Evolutionary conservation across 805 yeast species (phyloP).

Genomic region (Pichia ethanolica): DNA sequence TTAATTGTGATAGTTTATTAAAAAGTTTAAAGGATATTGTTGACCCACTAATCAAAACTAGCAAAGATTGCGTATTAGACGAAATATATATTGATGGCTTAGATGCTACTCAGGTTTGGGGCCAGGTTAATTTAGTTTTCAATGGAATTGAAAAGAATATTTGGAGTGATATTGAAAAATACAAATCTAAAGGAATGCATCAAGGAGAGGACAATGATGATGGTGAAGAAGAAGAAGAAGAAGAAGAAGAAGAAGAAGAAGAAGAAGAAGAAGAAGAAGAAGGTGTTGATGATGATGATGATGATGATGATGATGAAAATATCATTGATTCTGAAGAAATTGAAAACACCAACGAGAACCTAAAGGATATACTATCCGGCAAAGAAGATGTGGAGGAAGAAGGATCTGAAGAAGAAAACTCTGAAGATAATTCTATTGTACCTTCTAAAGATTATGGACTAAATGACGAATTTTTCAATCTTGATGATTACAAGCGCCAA

Average conservation of each 20-base stretch:
- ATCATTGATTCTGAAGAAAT: no score
- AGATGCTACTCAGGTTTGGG: slow-evolving; percentile 89
- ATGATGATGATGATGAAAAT: slow-evolving; percentile 11
- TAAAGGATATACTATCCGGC: no score
- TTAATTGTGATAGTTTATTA: slow-evolving; percentile 8
- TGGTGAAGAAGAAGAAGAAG: slow-evolving; percentile 23
- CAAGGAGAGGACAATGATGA: slow-evolving; percentile 25
- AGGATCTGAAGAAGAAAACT: slow-evolving; percentile 21
- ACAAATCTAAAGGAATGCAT: slow-evolving; percentile 31
- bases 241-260: slow-evolving; percentile 22
- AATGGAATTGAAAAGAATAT: slow-evolving; percentile 68
- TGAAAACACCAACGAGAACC: no score
- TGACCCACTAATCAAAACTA: slow-evolving; percentile 21
- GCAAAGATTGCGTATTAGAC: slow-evolving; percentile 59
- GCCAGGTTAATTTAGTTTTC: slow-evolving; percentile 78
- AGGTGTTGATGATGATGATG: slow-evolving; percentile 41
- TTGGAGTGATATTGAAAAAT: slow-evolving; percentile 45
- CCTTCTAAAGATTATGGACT: slow-evolving; percentile 43
- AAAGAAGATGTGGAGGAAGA: slow-evolving; percentile 13
- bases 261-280: slow-evolving; percentile 46
- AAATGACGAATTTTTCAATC: slow-evolving; percentile 77
- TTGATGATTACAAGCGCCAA: slow-evolving; percentile 56
- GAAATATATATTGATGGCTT: slow-evolving; percentile 79
- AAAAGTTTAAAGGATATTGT: slow-evolving; percentile 10
- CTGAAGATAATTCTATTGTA: slow-evolving; percentile 24